Evolutionary conservation across 2,329 filamentous ascomycete genomes (phyloP).

Genomic region (Alternaria alternata): DNA sequence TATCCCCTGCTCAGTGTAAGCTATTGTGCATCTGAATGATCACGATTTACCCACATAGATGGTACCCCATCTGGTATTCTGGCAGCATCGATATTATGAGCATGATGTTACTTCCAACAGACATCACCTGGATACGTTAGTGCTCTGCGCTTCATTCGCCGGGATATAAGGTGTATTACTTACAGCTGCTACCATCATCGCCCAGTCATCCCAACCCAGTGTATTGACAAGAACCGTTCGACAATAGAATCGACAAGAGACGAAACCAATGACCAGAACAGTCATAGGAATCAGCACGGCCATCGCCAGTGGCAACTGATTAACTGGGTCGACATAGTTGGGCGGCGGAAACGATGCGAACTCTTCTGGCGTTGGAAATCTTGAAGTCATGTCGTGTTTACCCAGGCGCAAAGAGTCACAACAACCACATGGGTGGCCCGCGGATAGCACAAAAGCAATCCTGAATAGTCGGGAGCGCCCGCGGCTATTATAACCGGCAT

Average conservation of each 20-base stretch:
- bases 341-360: slow-evolving; percentile 37
- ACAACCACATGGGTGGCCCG: neutral
- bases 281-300: slow-evolving; percentile 35
- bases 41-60: slow-evolving; percentile 29
- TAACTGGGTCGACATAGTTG: slow-evolving; percentile 42
- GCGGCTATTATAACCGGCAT: slow-evolving; percentile 18
- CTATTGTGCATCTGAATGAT: neutral
- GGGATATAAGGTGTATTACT: neutral
- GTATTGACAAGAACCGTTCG: slow-evolving; percentile 35
- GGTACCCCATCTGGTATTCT: slow-evolving; percentile 40
- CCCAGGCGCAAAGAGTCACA: neutral
- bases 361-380: slow-evolving; percentile 36
- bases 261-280: slow-evolving; percentile 23
- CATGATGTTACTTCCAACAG: slow-evolving; percentile 38
- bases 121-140: slow-evolving; percentile 18
- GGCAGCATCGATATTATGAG: slow-evolving; percentile 35
- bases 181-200: slow-evolving; percentile 39
- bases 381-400: slow-evolving; percentile 30
- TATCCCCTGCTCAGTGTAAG: slow-evolving; percentile 29
- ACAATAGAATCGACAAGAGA: slow-evolving; percentile 36
- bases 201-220: slow-evolving; percentile 40
- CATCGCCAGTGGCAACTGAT: slow-evolving; percentile 31
- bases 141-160: too few relatives aligned
- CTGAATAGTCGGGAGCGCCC: slow-evolving; percentile 10
- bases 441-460: slow-evolving; percentile 8